phyloP scores from a whole-genome alignment of 2,329 filamentous ascomycete species.

The Fusarium tricinctum region DNA sequence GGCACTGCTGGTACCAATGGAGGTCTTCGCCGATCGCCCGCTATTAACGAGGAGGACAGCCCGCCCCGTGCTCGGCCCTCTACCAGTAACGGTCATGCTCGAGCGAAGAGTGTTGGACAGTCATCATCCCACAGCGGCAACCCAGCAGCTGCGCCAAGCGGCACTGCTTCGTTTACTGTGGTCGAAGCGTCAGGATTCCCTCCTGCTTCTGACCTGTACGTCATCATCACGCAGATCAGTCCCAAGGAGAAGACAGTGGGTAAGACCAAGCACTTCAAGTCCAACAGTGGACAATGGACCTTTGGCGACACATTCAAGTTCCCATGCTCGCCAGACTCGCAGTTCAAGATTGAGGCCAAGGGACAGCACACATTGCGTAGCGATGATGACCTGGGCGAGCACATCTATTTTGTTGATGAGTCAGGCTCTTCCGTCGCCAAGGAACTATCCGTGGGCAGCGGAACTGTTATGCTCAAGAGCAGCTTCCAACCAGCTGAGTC shows the following conservation, averaged over 20 bases:
- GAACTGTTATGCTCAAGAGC: conserved; percentile 80
- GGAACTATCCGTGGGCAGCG: conserved; percentile 78
- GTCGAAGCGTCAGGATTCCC: conserved; percentile 85
- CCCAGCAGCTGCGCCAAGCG: conserved; percentile 72
- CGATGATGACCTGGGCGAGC: conserved; percentile 87
- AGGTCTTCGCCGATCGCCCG: conserved; percentile 60
- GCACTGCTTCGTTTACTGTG: conserved; percentile 84
- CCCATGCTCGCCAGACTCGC: conserved; percentile 81
- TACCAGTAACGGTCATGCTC: conserved; percentile 59
- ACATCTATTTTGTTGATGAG: conserved; percentile 93
- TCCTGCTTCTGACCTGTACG: conserved; percentile 81
- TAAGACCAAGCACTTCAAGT: conserved; percentile 93
- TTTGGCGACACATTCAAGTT: conserved; percentile 87
- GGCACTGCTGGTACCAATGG: conserved; percentile 56
- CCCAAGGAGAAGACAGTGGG: conserved; percentile 83
- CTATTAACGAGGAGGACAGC: conserved; percentile 54
- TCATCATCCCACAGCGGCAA: conserved; percentile 77
- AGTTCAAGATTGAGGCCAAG: conserved; percentile 89
- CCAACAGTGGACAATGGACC: conserved; percentile 72
- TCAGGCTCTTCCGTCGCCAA: conserved; percentile 77
- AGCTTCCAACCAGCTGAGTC: conserved; percentile 72
- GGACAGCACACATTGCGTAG: conserved; percentile 87
- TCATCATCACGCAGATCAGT: conserved; percentile 76
- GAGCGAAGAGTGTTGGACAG: conserved; percentile 71
- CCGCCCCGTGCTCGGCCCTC: conserved; percentile 38